Conservation (phyloP, 208 protist genomes). For the Trypanosoma lewisi region DNA sequence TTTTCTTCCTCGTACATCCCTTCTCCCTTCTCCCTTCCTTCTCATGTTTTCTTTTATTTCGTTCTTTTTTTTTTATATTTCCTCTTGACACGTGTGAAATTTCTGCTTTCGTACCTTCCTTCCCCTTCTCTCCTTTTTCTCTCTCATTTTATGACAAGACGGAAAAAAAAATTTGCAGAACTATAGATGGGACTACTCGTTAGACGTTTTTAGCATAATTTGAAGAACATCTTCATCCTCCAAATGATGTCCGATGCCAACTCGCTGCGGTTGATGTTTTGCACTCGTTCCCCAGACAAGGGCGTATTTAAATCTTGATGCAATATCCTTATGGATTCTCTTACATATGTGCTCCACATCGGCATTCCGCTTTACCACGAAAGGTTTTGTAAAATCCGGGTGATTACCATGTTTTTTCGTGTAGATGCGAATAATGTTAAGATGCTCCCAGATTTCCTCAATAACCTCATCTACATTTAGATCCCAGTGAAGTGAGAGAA, state of each 20-base stretch:
- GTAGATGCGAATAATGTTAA: slow-evolving; percentile 96
- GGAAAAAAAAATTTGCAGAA: no score
- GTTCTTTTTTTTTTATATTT: neutral
- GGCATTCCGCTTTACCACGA: slow-evolving; percentile 90
- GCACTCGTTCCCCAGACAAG: slow-evolving; percentile 95
- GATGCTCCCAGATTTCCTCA: slow-evolving; percentile 95
- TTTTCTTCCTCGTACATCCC: neutral
- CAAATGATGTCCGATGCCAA: slow-evolving; percentile 89
- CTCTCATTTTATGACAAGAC: slow-evolving; percentile 13
- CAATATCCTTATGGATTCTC: slow-evolving; percentile 93
- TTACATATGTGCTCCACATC: slow-evolving; percentile 93
- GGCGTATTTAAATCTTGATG: slow-evolving; percentile 91
- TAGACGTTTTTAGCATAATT: slow-evolving; percentile 89
- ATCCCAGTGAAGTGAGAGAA: slow-evolving; percentile 90
- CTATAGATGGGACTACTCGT: slow-evolving; percentile 55
- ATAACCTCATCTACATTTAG: slow-evolving; percentile 93
- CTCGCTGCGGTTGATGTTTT: slow-evolving; percentile 95
- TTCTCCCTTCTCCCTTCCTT: neutral
- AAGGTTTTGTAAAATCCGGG: slow-evolving; percentile 95
- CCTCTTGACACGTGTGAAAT: no score
- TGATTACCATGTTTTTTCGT: slow-evolving; percentile 94
- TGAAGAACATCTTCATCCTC: slow-evolving; percentile 93
- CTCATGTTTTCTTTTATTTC: neutral
- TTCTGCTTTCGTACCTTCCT: no score
- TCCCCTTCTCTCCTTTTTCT: neutral